A percentile compares a stretch with the other conserved stretches of the same genome.
These are phyloP conservation scores for Globisporangium echinulatum DNA, from an alignment of 352 stramenopile species.

Conservation along the genomic window DNA sequence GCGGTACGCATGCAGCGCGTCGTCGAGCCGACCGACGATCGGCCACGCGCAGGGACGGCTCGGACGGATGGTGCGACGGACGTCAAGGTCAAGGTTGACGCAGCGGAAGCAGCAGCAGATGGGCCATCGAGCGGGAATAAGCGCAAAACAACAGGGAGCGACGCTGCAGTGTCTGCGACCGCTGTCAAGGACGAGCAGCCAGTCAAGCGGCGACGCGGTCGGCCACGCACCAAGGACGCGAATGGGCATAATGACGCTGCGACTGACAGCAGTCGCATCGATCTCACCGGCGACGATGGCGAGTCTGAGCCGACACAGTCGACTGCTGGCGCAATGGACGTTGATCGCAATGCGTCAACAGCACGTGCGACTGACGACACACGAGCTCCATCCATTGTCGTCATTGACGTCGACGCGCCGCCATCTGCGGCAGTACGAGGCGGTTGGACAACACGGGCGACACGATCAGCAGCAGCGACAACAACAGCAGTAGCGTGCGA, in stretches of 20 bases:
- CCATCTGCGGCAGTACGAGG: too few species aligned
- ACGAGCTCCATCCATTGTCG: not conserved
- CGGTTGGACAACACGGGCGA: not conserved
- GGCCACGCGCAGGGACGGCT: not conserved
- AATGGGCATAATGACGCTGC: too few species aligned
- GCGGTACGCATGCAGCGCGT: not conserved
- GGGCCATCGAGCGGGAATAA: constrained; percentile 30
- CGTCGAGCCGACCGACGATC: not conserved
- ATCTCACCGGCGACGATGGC: constrained; percentile 18
- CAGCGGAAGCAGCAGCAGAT: too few species aligned
- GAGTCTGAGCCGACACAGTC: not conserved
- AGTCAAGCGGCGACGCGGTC: constrained; percentile 15
- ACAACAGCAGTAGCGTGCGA: not conserved
- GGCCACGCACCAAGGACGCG: constrained; percentile 6
- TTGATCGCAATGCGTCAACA: not conserved
- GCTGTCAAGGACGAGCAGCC: constrained; percentile 22
- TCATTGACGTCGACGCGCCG: not conserved
- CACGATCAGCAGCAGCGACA: not conserved
- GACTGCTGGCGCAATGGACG: not conserved
- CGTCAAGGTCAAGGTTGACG: not conserved
- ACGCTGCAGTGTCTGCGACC: not conserved
- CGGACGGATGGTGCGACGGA: not conserved
- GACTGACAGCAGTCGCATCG: constrained; percentile 12
- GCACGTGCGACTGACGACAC: not conserved
- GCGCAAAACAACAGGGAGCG: constrained; percentile 17